These are phyloP conservation scores for Myxozyma melibiosi DNA, from an alignment of 805 yeast species.

Conservation along the genomic window DNA sequence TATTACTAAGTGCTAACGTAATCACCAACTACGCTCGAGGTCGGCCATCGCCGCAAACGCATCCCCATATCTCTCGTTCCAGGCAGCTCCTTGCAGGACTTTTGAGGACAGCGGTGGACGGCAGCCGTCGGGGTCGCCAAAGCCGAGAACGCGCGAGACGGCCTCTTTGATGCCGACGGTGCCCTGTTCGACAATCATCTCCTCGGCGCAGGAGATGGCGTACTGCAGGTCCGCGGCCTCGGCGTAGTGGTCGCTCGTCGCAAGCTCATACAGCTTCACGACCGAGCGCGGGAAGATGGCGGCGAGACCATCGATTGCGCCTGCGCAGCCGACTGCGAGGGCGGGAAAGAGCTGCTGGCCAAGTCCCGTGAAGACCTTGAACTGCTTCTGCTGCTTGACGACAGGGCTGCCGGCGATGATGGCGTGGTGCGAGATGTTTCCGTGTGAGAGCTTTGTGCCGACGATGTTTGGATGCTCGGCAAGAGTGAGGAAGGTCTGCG, in stretches of 20 bases:
- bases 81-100: slow-evolving; percentile 11
- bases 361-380: slow-evolving; percentile 52
- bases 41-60: slow-evolving; percentile 6
- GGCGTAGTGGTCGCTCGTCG: slow-evolving; percentile 45
- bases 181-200: slow-evolving; percentile 47
- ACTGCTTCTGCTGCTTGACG: slow-evolving; percentile 46
- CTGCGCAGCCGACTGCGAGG: slow-evolving; percentile 50
- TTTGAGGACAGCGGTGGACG: slow-evolving; percentile 51
- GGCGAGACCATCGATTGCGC: slow-evolving; percentile 56
- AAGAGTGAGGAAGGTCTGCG: slow-evolving; percentile 47
- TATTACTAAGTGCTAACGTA: background rate
- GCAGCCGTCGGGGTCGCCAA: slow-evolving; percentile 51
- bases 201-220: slow-evolving; percentile 51
- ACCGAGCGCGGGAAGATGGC: slow-evolving; percentile 56
- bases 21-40: slow-evolving; percentile 9
- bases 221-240: slow-evolving; percentile 46
- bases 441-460: slow-evolving; percentile 57
- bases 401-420: slow-evolving; percentile 49
- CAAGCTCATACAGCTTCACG: slow-evolving; percentile 46
- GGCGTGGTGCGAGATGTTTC: slow-evolving; percentile 52
- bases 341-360: slow-evolving; percentile 56
- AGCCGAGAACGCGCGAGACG: slow-evolving; percentile 43
- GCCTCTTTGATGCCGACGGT: slow-evolving; percentile 54
- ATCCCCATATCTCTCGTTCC: slow-evolving; percentile 11
- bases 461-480: slow-evolving; percentile 51